Base-by-base conservation (phyloP, 2,329 filamentous ascomycete species). In the Phialophora verrucosa region DNA sequence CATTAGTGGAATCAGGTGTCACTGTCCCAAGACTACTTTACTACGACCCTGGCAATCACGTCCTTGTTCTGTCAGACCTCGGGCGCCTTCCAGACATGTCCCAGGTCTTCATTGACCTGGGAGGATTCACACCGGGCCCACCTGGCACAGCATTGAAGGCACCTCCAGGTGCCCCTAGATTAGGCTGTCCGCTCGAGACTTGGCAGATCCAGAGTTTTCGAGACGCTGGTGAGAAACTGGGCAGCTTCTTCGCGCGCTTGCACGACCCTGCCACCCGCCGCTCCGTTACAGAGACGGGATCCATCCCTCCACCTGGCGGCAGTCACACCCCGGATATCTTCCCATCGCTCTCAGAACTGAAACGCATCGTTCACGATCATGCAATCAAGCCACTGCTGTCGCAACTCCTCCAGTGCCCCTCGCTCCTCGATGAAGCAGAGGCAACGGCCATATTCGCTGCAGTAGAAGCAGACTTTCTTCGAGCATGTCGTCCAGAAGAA, bases 1-100 rank as follows among this genome's bases (percentile, higher is more conserved):
- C 47, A 14, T 10, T 35, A 1, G 10, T 14, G 20, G 20, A 49
- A 25, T 27, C 63, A 23, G 35, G 49, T 14, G 49, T 64, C 5
- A 38, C 23, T 59, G 35, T 63, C 7, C 64, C 64, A 27, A 44
- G 8, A 23, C 23, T 66, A 25, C 42, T 64, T 27, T n/a, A 59
- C 27, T 53, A 66, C 54, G 64, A 66, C 31, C 25, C 32, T 4
- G n/a, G 17, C 14, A 29, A 63, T 25, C 51, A 66, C 50, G 42
- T 66, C 11, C 59, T 66, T 14, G 38, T 66, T 14, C 11, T 66
- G 17, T 63, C 64, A 31, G 64, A 66, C n/a, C 51, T 66, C 44
- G 64, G 64, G 27, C 17, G 10, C 20, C 42, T 63, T 3, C 60
- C 64, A 27, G 53, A 66, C 57, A 35, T 66, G 23, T 63, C 42